Conservation (phyloP, 345 rosid genomes). For the Hypericum androsaemum region DNA sequence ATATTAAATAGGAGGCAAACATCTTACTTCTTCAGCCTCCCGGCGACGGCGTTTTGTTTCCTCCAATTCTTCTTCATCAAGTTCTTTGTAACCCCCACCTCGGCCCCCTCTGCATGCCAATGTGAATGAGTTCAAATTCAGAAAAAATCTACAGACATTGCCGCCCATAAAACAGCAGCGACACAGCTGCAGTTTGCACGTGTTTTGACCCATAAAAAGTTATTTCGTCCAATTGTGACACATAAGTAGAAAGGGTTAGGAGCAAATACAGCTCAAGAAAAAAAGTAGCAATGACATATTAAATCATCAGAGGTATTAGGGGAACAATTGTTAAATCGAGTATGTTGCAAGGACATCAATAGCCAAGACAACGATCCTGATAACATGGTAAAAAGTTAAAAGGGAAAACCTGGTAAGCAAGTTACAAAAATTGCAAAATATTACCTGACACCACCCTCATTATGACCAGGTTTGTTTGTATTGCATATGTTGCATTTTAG, state of each 20-base stretch:
- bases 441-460: constrained; percentile 96
- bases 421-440: not conserved
- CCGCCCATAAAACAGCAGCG: not conserved
- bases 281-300: too few species aligned
- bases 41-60: constrained; percentile 86
- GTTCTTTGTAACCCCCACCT: constrained; percentile 96
- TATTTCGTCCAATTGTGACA: too few species aligned
- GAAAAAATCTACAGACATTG: constrained; percentile 5
- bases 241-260: too few species aligned
- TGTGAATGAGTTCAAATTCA: constrained; percentile 5
- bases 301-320: too few species aligned
- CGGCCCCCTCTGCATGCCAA: constrained; percentile 76
- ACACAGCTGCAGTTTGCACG: too few species aligned
- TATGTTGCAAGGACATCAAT: too few species aligned
- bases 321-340: too few species aligned
- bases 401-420: not conserved
- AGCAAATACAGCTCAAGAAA: too few species aligned
- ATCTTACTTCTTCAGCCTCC: constrained; percentile 83
- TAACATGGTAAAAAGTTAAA: too few species aligned
- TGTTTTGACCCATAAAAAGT: too few species aligned
- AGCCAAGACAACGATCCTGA: too few species aligned
- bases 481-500: constrained; percentile 89
- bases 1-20: constrained; percentile 6
- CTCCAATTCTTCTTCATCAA: constrained; percentile 96
- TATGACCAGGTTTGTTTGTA: constrained; percentile 92